Evolutionary conservation across 2,329 filamentous ascomycete species (phyloP), one percentile per base, ranked within the genome.

Genomic region (Aspergillus puulaauensis): DNA sequence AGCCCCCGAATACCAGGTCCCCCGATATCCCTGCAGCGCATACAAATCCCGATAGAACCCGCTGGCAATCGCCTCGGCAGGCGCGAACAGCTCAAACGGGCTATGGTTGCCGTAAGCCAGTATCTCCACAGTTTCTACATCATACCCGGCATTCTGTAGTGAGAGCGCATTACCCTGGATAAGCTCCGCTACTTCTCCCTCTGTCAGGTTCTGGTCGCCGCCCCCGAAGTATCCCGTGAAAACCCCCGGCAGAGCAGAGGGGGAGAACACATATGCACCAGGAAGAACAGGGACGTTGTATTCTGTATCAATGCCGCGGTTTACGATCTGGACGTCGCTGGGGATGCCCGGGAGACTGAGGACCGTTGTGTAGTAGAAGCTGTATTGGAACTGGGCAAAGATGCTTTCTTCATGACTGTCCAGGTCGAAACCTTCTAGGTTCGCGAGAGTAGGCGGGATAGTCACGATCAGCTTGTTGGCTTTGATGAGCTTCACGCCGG

Each of bases 381-480:
- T 54, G 31, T 35, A 31, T 2, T 45, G 12, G 39, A 62, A 74
- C 60, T 73, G 70, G 56, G 57, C 52, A 59, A 79, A 76, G 24
- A 77, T 61, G 2, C n/a, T 33, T 1, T 41, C 35, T 49, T 79
- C 75, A 3, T 50, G 48, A 0, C 57, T 45, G 52, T 71, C 69
- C 1, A 77, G 63, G 56, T 73, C 68, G 44, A 77, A 73, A 2
- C 24, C 44, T 2, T 54, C 9, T 9, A 77, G 61, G 52, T 73
- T 73, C 11, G 68, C 61, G 6, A 70, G 56, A 7, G 63, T 71
- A 0, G 76, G 76, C 24, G 75, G 69, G 15, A 73, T 68, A 4
- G 76, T 66, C 35, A 78, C 55, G 12, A 79, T 67, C 5, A 78
- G 64, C 37, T 69, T 69, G 52, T 70, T 69, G 17, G 74, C 75